Percentiles rank a stretch among this genome's conserved stretches.
Conservation (phyloP, 305 asterid genomes). For the Plantago rigida region DNA sequence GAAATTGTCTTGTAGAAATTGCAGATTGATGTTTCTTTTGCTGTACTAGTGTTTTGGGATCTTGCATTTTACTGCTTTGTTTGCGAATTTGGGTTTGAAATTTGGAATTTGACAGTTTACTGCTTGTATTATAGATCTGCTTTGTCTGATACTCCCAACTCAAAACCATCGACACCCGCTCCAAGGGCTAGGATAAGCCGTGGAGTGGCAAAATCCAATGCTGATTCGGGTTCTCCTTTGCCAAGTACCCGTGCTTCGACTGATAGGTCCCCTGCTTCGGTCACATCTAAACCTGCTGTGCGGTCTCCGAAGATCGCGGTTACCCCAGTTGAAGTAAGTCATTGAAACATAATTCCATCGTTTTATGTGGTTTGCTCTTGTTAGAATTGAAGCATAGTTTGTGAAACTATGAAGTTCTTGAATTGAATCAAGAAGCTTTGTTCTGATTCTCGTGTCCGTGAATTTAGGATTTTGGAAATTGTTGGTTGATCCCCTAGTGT, state of each 20-base stretch:
- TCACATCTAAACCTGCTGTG: conserved; percentile 52
- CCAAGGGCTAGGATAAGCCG: conserved; percentile 47
- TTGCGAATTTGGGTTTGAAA: conserved; percentile 17
- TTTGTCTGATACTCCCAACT: conserved; percentile 50
- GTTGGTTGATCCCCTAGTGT: too few relatives aligned
- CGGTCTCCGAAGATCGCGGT: conserved; percentile 49
- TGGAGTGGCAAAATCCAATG: conserved; percentile 57
- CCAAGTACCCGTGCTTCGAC: conserved; percentile 51
- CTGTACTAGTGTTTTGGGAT: conserved; percentile 18
- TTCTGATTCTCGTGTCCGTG: not conserved
- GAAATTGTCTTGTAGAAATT: not conserved
- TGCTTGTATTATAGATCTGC: conserved; percentile 48
- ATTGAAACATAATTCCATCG: not conserved
- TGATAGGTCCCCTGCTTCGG: conserved; percentile 61
- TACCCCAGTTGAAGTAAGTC: conserved; percentile 76
- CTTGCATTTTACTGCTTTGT: conserved; percentile 17
- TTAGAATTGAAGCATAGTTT: too few relatives aligned
- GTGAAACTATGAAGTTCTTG: too few relatives aligned
- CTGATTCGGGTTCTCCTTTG: conserved; percentile 60
- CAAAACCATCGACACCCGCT: conserved; percentile 49
- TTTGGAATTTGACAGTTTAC: conserved; percentile 17
- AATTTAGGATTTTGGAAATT: too few relatives aligned
- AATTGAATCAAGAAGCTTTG: not conserved
- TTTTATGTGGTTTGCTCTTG: conserved; percentile 1
- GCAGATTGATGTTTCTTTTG: not conserved